A percentile compares a stretch with the other conserved stretches of the same genome.
These are phyloP conservation scores for Botrytis hyacinthi DNA, from an alignment of 2,329 filamentous ascomycete genomes.

Conservation along the genomic window DNA sequence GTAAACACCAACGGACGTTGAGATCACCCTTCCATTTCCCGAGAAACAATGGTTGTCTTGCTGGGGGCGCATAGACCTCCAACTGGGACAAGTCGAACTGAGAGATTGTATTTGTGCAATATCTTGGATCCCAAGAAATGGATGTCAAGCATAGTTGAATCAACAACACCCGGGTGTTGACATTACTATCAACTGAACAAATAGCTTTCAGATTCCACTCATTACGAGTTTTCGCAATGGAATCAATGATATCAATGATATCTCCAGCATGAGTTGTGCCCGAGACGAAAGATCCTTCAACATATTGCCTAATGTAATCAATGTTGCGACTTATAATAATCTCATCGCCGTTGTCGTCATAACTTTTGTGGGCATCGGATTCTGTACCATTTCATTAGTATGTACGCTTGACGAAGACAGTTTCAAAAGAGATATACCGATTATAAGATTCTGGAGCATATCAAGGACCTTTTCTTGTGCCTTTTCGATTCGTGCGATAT, in stretches of 20 bases:
- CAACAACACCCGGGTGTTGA: constrained; percentile 26
- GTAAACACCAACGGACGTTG: constrained; percentile 47
- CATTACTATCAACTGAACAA: constrained; percentile 12
- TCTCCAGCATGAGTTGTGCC: constrained; percentile 17
- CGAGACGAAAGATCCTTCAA: constrained; percentile 20
- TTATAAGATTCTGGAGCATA: constrained; percentile 44
- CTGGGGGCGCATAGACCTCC: constrained; percentile 43
- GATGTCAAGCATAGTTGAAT: constrained; percentile 35
- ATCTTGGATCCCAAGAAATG: constrained; percentile 33
- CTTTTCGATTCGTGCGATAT: not conserved
- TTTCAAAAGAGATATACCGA: constrained; percentile 40
- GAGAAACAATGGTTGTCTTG: constrained; percentile 42
- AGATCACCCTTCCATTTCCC: constrained; percentile 41
- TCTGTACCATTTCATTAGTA: constrained; percentile 25
- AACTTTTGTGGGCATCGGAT: constrained; percentile 29
- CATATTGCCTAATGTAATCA: constrained; percentile 27
- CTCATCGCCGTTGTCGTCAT: constrained; percentile 30
- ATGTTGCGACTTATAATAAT: constrained; percentile 38
- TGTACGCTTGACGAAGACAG: not conserved
- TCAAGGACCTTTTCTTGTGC: constrained; percentile 36
- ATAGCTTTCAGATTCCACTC: constrained; percentile 12
- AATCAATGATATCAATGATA: constrained; percentile 33
- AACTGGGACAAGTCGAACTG: constrained; percentile 47
- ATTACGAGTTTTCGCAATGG: constrained; percentile 29
- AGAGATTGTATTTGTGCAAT: constrained; percentile 26